Evolutionary conservation across 352 stramenopile genomes (phyloP), one percentile per base, ranked within the genome.

Genomic region (Globisporangium acanthophoron): DNA sequence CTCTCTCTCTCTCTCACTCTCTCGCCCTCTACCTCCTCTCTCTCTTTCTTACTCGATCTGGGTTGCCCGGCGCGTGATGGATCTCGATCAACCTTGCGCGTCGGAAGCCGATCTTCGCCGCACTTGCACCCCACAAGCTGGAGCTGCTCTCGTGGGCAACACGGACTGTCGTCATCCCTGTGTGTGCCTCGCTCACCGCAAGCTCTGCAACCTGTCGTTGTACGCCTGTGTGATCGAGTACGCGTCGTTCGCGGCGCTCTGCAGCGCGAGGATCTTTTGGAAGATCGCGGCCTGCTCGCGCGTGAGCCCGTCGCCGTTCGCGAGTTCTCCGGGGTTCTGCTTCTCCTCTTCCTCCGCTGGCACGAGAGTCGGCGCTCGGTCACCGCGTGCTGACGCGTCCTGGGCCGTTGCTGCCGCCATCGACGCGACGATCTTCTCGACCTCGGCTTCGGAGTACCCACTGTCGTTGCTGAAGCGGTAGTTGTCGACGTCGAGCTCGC

Each of bases 171-270:
- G 33, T 37, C 33, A 37, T 37, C 33, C 1, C 33, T 37, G 33
- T 11, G 4, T 12, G 5, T 12, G 6, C 20, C 15, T 11, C 0
- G 8, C 52, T 65, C 54, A 66, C 4, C 29, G 54, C 24, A 66
- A 35, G 24, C 54, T 35, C 33, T 52, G 39, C 70, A 85, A 80
- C 41, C 79, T 61, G 55, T 76, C 62, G 39, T 70, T 66, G 55
- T 78, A 81, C 12, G 72, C 74, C 41, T 72, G 74, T 15, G 72
- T 70, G 24, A 74, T 74, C 50, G 58, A 52, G 50, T 80, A 80
- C 33, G 62, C 72, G 53, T 78, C 54, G 39, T 85, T 67, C 7
- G 64, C 67, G 0, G 67, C 70, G 5, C 52, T 67, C 33, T 84
- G 72, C 7, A 84, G 56, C 24, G 62, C 69, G 52, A 67, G 64